These are phyloP conservation scores for Trichosporon faecale DNA, from an alignment of 1,284 basidiomycete genomes.

Conservation along the genomic window DNA sequence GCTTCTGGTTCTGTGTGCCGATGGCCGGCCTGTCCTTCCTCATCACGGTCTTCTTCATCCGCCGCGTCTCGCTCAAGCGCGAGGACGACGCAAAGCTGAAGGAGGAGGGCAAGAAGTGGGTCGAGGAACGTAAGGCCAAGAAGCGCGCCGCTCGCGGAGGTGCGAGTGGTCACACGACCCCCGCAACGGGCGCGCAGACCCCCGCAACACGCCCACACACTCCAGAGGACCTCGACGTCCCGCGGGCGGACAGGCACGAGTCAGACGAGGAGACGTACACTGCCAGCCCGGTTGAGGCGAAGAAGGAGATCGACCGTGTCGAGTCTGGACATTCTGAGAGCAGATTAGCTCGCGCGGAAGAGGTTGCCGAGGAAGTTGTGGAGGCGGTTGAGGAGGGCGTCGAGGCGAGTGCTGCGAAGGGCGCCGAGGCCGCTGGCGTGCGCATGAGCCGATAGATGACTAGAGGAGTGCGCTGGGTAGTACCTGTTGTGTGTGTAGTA, in stretches of 20 bases:
- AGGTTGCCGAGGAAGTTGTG: neutral
- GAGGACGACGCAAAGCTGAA: slow-evolving; percentile 37
- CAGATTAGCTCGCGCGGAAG: neutral
- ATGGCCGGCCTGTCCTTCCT: slow-evolving; percentile 34
- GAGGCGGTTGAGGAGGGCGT: neutral
- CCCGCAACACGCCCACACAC: neutral
- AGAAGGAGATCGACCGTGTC: neutral
- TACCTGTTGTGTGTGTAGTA: neutral
- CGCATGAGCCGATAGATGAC: neutral
- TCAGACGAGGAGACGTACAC: neutral
- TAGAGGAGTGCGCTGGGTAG: neutral
- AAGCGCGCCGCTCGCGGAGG: neutral
- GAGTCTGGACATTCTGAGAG: neutral
- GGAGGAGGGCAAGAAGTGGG: slow-evolving; percentile 33
- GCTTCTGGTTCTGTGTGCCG: slow-evolving; percentile 38
- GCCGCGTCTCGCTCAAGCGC: slow-evolving; percentile 31
- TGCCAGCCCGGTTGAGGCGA: neutral
- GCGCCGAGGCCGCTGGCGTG: slow-evolving; percentile 1
- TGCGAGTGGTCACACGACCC: neutral
- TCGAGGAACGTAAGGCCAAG: slow-evolving; percentile 25
- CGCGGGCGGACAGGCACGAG: neutral
- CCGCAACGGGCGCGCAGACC: neutral
- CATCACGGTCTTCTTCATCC: slow-evolving; percentile 38
- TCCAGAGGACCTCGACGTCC: neutral
- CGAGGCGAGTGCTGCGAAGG: neutral